Base-by-base conservation (phyloP, 345 rosid species). In the Cardamine chenopodiifolia region DNA sequence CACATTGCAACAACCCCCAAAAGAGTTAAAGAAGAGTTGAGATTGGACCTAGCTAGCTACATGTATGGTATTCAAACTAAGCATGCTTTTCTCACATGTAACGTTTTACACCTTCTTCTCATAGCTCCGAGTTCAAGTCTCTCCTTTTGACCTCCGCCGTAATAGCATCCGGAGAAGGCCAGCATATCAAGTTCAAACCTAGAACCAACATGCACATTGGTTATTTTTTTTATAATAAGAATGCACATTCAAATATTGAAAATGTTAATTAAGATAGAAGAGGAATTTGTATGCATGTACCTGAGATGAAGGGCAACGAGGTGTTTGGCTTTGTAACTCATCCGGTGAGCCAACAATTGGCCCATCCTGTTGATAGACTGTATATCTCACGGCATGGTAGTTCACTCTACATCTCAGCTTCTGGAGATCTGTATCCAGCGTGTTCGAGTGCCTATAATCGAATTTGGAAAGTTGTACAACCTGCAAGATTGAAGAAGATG, bases 101-200 rank as follows among this genome's bases (percentile, higher is more conserved):
- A 85, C 35, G 76, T 84, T 85, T 86, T 88, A 97, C 97, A 94
- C 75, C 98, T 87, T 78, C 82, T 89, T 80, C 96, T 83, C 60
- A 94, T 84, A 48, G 83, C 80, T 59, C 95, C 93, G 31, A 94
- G 90, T 71, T 90, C 92, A 7, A 60, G 73, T 73, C 77, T 86
- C 84, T 91, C 98, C 78, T 84, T 84, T 29, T 88, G 88, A 69
- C 98, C 96, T 34, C 98, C 97, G 4, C 97, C 96, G 20, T 87
- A 94, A 79, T 94, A 82, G 73, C 98, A 91, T 71, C 97, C 95
- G 58, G 97, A 91, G 87, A 94, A 94, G 32, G 98, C 98, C 50
- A 94, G 88, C 97, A 94, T 94, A 78, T 94, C 98, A 73, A 93
- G 85, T 74, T 94, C 98, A 49, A 91, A 94, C 85, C 97, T 93